Conservation (phyloP, 2,329 filamentous ascomycete genomes). For the Cladosporium austrohemisphaericum region DNA sequence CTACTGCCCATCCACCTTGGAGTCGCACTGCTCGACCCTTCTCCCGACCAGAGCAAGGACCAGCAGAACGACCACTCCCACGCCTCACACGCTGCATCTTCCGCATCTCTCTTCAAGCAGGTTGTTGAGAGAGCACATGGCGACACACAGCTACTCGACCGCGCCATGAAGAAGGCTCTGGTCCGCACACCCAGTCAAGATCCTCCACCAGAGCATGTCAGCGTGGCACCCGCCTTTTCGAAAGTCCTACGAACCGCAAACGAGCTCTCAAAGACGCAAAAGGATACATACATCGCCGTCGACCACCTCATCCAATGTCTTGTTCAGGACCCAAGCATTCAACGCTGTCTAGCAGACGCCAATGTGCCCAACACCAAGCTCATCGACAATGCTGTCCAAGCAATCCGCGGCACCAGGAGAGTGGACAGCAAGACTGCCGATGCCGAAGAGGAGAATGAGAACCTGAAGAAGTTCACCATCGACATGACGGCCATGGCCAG, state of each 20-base stretch:
- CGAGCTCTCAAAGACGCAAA: constrained; percentile 94
- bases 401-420: constrained; percentile 86
- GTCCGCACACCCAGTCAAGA: constrained; percentile 92
- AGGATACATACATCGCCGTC: constrained; percentile 89
- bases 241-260: constrained; percentile 79
- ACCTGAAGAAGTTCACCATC: constrained; percentile 95
- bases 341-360: constrained; percentile 72
- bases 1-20: constrained; percentile 87
- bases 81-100: constrained; percentile 58
- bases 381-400: constrained; percentile 82
- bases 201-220: constrained; percentile 83
- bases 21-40: constrained; percentile 72
- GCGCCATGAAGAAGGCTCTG: constrained; percentile 84
- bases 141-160: constrained; percentile 82
- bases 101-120: constrained; percentile 82
- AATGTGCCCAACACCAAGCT: constrained; percentile 91
- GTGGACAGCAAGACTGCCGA: constrained; percentile 97
- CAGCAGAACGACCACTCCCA: constrained; percentile 64
- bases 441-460: constrained; percentile 87
- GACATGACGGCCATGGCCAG: constrained; percentile 96
- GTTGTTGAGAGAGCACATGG: constrained; percentile 91
- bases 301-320: constrained; percentile 84
- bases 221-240: constrained; percentile 75
- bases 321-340: constrained; percentile 72
- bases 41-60: constrained; percentile 70